phyloP scores from a whole-genome alignment of 2,329 filamentous ascomycete species.

The Trichoderma koningii region DNA sequence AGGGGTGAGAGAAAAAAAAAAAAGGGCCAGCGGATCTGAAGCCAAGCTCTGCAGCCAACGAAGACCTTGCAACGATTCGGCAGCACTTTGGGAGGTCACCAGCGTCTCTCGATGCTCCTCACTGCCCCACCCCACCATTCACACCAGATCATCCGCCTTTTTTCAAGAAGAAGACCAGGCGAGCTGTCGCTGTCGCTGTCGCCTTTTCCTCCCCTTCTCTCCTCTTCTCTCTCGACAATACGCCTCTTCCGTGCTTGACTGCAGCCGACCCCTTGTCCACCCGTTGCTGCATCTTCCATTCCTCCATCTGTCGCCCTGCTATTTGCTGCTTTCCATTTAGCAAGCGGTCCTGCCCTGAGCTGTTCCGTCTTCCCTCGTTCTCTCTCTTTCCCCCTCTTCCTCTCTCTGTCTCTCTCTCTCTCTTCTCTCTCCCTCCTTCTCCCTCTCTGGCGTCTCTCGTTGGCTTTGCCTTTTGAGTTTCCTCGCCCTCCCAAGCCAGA shows the following conservation, averaged over 20 bases:
- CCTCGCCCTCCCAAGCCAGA: slow-evolving; percentile 15
- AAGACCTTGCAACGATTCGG: slow-evolving; percentile 21
- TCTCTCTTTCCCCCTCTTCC: neutral
- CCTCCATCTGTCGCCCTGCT: slow-evolving; percentile 18
- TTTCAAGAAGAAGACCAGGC: slow-evolving; percentile 15
- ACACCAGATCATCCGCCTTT: slow-evolving; percentile 26
- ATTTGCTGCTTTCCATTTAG: slow-evolving; percentile 23
- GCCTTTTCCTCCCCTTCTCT: slow-evolving; percentile 9
- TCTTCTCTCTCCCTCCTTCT: slow-evolving; percentile 31
- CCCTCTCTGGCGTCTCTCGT: slow-evolving; percentile 30
- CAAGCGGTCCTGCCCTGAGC: slow-evolving; percentile 15
- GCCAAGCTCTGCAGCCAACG: slow-evolving; percentile 25
- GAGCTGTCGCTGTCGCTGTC: slow-evolving; percentile 10
- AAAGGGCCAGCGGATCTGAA: slow-evolving; percentile 18
- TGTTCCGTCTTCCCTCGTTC: slow-evolving; percentile 6
- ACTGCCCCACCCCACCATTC: slow-evolving; percentile 27
- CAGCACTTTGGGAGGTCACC: slow-evolving; percentile 26
- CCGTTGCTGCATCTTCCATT: slow-evolving; percentile 15
- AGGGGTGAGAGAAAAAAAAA: slow-evolving; percentile 19
- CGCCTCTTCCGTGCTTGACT: slow-evolving; percentile 2
- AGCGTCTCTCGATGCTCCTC: slow-evolving; percentile 25
- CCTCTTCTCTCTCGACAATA: slow-evolving; percentile 12
- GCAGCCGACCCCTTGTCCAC: slow-evolving; percentile 22
- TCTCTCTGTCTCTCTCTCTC: slow-evolving; percentile 28
- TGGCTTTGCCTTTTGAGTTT: slow-evolving; percentile 27